Conservation (phyloP, 139 green algal species). For the Tetradesmus obliquus region DNA sequence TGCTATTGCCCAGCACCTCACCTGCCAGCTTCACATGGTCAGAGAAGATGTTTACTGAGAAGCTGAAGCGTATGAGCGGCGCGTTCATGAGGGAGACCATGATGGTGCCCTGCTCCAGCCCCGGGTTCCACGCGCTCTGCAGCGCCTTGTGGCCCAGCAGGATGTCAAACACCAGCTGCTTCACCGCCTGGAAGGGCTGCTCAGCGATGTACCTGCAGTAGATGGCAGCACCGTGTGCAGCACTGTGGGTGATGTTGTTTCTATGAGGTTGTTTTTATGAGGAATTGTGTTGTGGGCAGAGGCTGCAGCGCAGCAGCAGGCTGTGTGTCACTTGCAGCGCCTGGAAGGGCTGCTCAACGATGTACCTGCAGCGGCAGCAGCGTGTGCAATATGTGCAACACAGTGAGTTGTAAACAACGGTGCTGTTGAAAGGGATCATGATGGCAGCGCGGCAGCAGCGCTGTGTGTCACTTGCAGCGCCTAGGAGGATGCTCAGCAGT, state of each 20-base stretch:
- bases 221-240: too few relatives aligned
- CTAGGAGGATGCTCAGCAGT: too few relatives aligned
- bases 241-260: too few relatives aligned
- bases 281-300: not conserved
- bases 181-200: not conserved
- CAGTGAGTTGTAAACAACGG: too few relatives aligned
- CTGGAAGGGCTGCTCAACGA: not conserved
- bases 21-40: constrained; percentile 44
- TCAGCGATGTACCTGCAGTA: not conserved
- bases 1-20: not conserved
- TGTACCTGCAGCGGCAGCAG: not conserved
- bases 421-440: too few relatives aligned
- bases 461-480: too few relatives aligned
- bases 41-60: constrained; percentile 40
- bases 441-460: too few relatives aligned
- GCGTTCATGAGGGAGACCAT: constrained; percentile 49
- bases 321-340: not conserved
- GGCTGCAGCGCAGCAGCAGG: too few relatives aligned
- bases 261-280: too few relatives aligned
- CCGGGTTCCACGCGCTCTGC: constrained; percentile 46
- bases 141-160: constrained; percentile 46
- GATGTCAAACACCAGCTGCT: constrained; percentile 51
- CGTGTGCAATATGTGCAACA: too few relatives aligned
- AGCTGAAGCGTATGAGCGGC: constrained; percentile 45
- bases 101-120: constrained; percentile 47